phyloP scores from a whole-genome alignment of 805 yeast species.

The Pichia nanzhaoensis region DNA sequence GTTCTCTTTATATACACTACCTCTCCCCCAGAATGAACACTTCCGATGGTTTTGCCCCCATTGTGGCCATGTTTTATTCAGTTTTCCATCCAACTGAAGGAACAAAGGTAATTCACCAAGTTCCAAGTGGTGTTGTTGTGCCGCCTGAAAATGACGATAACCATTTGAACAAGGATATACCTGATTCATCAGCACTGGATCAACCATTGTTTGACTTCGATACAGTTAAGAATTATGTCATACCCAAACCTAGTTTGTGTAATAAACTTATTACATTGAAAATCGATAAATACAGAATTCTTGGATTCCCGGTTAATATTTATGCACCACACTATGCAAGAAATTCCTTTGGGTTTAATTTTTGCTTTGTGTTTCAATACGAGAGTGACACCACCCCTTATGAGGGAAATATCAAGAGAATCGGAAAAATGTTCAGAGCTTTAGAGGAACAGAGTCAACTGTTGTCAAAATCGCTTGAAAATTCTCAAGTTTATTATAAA shows the following conservation, averaged over 20 bases:
- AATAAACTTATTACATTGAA: slow-evolving; percentile 72
- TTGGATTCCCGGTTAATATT: slow-evolving; percentile 86
- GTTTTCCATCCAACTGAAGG: slow-evolving; percentile 96
- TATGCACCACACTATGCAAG: slow-evolving; percentile 72
- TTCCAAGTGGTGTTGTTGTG: slow-evolving; percentile 68
- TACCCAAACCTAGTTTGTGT: slow-evolving; percentile 90
- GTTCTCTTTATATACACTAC: neutral
- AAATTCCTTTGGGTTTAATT: slow-evolving; percentile 87
- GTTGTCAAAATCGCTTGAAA: slow-evolving; percentile 49
- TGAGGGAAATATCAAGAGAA: slow-evolving; percentile 74
- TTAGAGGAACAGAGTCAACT: slow-evolving; percentile 83
- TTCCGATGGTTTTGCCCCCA: slow-evolving; percentile 72
- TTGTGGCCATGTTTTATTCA: slow-evolving; percentile 79
- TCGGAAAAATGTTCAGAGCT: slow-evolving; percentile 84
- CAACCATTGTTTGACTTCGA: slow-evolving; percentile 67
- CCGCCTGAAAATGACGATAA: slow-evolving; percentile 28
- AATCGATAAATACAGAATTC: slow-evolving; percentile 59
- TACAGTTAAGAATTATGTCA: slow-evolving; percentile 79
- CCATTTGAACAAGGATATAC: slow-evolving; percentile 7
- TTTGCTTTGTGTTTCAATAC: slow-evolving; percentile 85
- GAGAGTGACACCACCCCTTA: slow-evolving; percentile 78
- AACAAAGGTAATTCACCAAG: slow-evolving; percentile 83
- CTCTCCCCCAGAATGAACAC: slow-evolving; percentile 18
- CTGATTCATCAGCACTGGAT: slow-evolving; percentile 30
- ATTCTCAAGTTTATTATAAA: slow-evolving; percentile 37